Evolutionary conservation across 2,329 filamentous ascomycete species (phyloP), one percentile per base, ranked within the genome.

Genomic region (Sporothrix inflata): DNA sequence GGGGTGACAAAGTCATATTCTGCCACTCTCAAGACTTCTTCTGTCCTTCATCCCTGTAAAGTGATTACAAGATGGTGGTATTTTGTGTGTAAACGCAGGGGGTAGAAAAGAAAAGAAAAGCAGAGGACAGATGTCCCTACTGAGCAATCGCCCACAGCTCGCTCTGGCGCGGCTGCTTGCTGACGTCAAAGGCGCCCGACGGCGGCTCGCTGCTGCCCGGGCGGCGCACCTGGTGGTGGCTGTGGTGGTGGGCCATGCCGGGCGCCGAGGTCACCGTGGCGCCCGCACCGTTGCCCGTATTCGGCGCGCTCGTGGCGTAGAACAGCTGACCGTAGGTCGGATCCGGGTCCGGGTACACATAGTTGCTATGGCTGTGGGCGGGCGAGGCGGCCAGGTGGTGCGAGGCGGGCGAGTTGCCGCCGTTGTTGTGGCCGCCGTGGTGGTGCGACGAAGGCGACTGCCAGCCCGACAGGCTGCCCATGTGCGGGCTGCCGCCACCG

Each of bases 301-400:
- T 66, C 2, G 73, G 21, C 7, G 73, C 40, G 74, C 89, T 89
- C 47, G 87, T 85, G 60, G 60, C 27, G 76, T 94, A 94, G 80
- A 94, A 95, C 83, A 94, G 89, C 77, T 91, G 89, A 45, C 86
- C 87, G 74, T 91, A 91, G 34, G 89, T 88, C 76, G 71, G 49
- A 34, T 97, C 94, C 0, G 93, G 92, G 76, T 98, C 97, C 8
- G 91, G 89, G 79, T 97, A 97, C 74, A 92, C 90, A 75, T 94
- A 94, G 74, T 85, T 71, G 69, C 55, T 71, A 51, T 73, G 71
- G 61, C 69, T 71, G 65, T 73, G 72, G 47, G 72, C 14, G 3
- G 72, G 72, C 53, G 72, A 73, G 4, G 72, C 49, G 16, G 69
- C 57, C 30, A 71, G 49, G 19, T 71, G 65, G 42, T 72, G 71